These are phyloP conservation scores for Populus pruinosa DNA, from an alignment of 345 rosid species.

Conservation along the genomic window DNA sequence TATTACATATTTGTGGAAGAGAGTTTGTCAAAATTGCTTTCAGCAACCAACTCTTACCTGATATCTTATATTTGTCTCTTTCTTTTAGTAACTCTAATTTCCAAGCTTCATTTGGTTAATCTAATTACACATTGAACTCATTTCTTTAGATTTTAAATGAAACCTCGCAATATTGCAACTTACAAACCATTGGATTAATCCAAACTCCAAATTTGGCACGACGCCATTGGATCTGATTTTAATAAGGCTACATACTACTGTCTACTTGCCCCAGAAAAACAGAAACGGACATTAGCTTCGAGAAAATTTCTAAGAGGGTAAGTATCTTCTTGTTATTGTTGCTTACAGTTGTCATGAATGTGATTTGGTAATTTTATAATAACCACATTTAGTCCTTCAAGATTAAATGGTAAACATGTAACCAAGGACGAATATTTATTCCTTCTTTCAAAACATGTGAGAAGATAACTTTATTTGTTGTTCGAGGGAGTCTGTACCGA, in stretches of 20 bases:
- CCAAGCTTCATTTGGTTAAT: not conserved
- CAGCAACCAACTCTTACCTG: not conserved
- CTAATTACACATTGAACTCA: not conserved
- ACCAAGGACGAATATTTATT: not conserved
- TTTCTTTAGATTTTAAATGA: not conserved
- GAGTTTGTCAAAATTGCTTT: not conserved
- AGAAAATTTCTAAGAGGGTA: not conserved
- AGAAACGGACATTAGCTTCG: not conserved
- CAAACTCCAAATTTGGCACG: not conserved
- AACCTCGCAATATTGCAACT: not conserved
- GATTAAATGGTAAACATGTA: slow-evolving; percentile 2
- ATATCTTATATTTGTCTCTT: not conserved
- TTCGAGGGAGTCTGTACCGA: not conserved
- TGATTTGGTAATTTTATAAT: not conserved
- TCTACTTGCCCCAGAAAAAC: not conserved
- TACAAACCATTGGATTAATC: not conserved
- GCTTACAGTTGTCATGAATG: slow-evolving; percentile 20
- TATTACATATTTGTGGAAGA: not conserved
- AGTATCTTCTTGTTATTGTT: not conserved
- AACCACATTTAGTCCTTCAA: not conserved
- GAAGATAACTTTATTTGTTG: not conserved
- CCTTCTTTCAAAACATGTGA: slow-evolving; percentile 11
- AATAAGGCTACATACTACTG: not conserved
- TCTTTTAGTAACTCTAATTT: not conserved
- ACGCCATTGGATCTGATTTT: slow-evolving; percentile 15